These are phyloP conservation scores for Mycena pura DNA, from an alignment of 768 basidiomycete species.

Conservation along the genomic window DNA sequence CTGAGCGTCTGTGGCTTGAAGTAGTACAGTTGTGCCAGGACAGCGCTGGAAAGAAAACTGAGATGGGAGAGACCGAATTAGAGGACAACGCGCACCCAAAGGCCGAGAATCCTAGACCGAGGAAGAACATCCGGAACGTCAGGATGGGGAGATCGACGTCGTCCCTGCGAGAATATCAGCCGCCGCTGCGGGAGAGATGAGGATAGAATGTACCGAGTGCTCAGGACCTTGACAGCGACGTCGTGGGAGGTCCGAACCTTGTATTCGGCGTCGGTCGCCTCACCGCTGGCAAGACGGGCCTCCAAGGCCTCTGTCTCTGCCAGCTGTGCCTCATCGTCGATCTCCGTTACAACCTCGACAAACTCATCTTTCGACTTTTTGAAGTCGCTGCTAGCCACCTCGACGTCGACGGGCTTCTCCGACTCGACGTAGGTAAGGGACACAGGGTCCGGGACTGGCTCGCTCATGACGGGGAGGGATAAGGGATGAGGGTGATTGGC, in stretches of 20 bases:
- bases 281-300: slow-evolving; percentile 38
- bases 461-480: slow-evolving; percentile 15
- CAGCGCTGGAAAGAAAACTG: slow-evolving; percentile 24
- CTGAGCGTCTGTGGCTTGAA: slow-evolving; percentile 44
- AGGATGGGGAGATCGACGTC: slow-evolving; percentile 43
- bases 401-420: slow-evolving; percentile 13
- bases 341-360: slow-evolving; percentile 11
- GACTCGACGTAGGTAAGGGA: slow-evolving; percentile 15
- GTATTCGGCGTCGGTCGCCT: slow-evolving; percentile 43
- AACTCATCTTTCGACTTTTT: slow-evolving; percentile 10
- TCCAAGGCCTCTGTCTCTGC: slow-evolving; percentile 28
- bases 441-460: slow-evolving; percentile 14
- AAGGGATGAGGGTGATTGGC: slow-evolving; percentile 9
- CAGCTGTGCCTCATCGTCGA: slow-evolving; percentile 15
- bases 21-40: slow-evolving; percentile 46
- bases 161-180: slow-evolving; percentile 35
- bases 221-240: slow-evolving; percentile 45
- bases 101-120: slow-evolving; percentile 46
- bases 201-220: slow-evolving; percentile 21
- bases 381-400: slow-evolving; percentile 13
- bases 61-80: slow-evolving; percentile 15
- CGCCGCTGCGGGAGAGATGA: not conserved
- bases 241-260: slow-evolving; percentile 44
- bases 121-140: slow-evolving; percentile 49
- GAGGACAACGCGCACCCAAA: slow-evolving; percentile 40